phyloP scores from a whole-genome alignment of 129 eudicot species.

The Flaveria brownii region DNA sequence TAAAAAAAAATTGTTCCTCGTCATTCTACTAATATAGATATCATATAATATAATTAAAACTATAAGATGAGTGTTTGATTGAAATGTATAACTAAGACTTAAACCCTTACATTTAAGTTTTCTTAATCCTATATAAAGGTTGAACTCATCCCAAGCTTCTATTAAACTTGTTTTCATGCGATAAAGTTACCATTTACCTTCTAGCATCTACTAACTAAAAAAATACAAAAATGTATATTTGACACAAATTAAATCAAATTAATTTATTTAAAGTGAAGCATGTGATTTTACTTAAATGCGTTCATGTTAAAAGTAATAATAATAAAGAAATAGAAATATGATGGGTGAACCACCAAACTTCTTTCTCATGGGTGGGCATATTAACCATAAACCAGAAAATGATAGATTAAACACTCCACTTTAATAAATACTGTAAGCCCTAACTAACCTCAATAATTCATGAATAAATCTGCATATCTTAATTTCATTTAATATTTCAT shows the following conservation, averaged over 20 bases:
- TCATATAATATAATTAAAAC: not conserved
- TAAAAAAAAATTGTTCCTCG: no score
- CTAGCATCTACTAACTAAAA: not conserved
- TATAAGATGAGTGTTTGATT: not conserved
- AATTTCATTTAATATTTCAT: slow-evolving; percentile 15
- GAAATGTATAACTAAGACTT: not conserved
- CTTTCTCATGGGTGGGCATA: slow-evolving; percentile 23
- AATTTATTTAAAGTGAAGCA: no score
- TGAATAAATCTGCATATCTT: slow-evolving; percentile 24
- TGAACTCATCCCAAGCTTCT: not conserved
- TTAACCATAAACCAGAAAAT: slow-evolving; percentile 7
- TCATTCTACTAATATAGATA: no score
- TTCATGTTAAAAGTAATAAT: not conserved
- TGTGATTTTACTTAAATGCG: not conserved
- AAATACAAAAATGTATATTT: not conserved
- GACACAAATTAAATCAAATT: not conserved
- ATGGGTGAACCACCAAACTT: slow-evolving; percentile 41
- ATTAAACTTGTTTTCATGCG: not conserved
- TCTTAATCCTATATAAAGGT: not conserved
- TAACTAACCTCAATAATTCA: slow-evolving; percentile 41
- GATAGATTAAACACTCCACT: slow-evolving; percentile 36
- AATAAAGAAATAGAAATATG: slow-evolving; percentile 16
- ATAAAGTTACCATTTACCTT: not conserved
- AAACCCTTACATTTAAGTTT: no score
- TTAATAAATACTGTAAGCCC: slow-evolving; percentile 29